phyloP scores from a whole-genome alignment of 1,139 yeast species.

The Hemisphaericaspora subhashii region DNA sequence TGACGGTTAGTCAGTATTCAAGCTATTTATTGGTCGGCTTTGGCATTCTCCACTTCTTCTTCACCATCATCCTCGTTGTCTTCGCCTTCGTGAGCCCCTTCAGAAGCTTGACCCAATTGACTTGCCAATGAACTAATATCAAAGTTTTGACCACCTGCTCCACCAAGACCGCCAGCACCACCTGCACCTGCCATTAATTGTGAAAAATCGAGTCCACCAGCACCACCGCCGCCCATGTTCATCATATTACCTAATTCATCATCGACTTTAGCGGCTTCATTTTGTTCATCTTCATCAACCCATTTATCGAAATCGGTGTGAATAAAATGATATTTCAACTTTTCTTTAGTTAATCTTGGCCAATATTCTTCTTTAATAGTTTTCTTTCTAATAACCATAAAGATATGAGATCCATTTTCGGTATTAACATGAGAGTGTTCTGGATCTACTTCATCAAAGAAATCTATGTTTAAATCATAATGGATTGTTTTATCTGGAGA shows the following conservation, averaged over 20 bases:
- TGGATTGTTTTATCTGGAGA: slow-evolving; percentile 45
- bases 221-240: slow-evolving; percentile 29
- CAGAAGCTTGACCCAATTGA: slow-evolving; percentile 47
- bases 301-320: slow-evolving; percentile 96
- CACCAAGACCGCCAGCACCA: slow-evolving; percentile 28
- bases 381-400: slow-evolving; percentile 71
- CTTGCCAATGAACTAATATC: slow-evolving; percentile 43
- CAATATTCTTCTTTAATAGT: slow-evolving; percentile 72
- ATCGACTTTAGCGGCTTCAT: slow-evolving; percentile 53
- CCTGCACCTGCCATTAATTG: slow-evolving; percentile 26
- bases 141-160: slow-evolving; percentile 15
- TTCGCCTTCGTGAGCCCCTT: slow-evolving; percentile 24
- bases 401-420: slow-evolving; percentile 65
- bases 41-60: slow-evolving; percentile 24
- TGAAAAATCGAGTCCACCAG: slow-evolving; percentile 22
- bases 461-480: slow-evolving; percentile 66
- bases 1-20: too few species aligned
- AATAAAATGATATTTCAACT: slow-evolving; percentile 67
- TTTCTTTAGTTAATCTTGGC: slow-evolving; percentile 86
- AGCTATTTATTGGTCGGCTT: too few species aligned
- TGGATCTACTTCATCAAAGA: slow-evolving; percentile 70
- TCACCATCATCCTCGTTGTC: slow-evolving; percentile 32
- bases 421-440: slow-evolving; percentile 63
- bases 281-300: slow-evolving; percentile 96
- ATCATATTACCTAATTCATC: slow-evolving; percentile 35